These are phyloP conservation scores for Mortierella sp. DNA, from an alignment of 371 early-diverging fungal genomes.

Conservation along the genomic window DNA sequence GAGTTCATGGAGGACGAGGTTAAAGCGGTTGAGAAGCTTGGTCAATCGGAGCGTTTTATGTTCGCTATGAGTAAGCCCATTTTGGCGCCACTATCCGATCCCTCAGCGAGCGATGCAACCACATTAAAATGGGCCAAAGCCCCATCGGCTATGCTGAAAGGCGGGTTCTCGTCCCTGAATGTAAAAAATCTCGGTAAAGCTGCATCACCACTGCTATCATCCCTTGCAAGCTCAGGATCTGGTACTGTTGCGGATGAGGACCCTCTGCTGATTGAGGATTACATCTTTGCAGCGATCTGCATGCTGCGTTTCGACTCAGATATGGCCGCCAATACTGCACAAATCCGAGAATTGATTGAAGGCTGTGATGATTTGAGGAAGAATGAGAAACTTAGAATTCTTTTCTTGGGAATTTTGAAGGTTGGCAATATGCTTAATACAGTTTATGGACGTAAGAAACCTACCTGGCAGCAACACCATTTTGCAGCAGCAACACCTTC, in stretches of 20 bases:
- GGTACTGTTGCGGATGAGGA: conserved; percentile 10
- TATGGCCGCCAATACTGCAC: conserved; percentile 22
- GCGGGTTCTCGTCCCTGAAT: conserved; percentile 32
- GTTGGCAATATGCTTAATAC: conserved; percentile 56
- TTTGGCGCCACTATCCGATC: conserved; percentile 15
- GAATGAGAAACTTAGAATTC: conserved; percentile 36
- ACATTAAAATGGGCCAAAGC: conserved; percentile 32
- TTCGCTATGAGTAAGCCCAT: conserved; percentile 41
- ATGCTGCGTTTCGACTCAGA: conserved; percentile 49
- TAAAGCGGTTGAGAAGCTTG: conserved; percentile 36
- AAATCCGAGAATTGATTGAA: conserved; percentile 37
- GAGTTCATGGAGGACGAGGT: conserved; percentile 32
- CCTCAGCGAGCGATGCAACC: neutral
- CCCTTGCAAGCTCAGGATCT: neutral
- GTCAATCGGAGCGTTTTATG: conserved; percentile 47
- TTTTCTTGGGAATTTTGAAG: conserved; percentile 48
- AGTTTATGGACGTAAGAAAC: conserved; percentile 45
- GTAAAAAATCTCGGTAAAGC: conserved; percentile 18
- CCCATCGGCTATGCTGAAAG: conserved; percentile 9
- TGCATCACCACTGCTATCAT: conserved; percentile 10
- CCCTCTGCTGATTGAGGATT: conserved; percentile 38
- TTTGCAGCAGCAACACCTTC: neutral
- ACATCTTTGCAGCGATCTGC: conserved; percentile 39
- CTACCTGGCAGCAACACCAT: conserved; percentile 37
- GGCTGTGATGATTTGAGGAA: conserved; percentile 44